Base-by-base conservation (phyloP, 1,284 basidiomycete genomes). In the Garcileccinum viscosum region DNA sequence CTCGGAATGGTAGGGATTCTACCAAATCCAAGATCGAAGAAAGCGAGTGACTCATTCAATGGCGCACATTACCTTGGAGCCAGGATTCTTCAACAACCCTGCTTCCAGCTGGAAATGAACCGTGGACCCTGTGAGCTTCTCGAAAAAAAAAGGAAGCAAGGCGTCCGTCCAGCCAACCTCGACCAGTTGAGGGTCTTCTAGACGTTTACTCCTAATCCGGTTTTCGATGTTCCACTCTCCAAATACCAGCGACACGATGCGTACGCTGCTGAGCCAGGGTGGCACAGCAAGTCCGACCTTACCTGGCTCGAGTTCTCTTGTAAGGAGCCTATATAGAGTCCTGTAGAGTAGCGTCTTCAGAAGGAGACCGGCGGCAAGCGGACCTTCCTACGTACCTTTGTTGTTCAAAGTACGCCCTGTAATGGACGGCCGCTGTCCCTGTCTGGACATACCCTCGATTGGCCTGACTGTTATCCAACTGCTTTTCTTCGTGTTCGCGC, bases 131-230 rank as follows among this genome's bases (percentile, higher is more conserved):
- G 65, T 62, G 50, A 69, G 66, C 15, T 64, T 63, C 7, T 72
- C 70, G 3, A 79, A 73, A 47, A 81, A 80, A 37, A 69, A 64
- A 3, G 78, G 79, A 27, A 80, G 68, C 27, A 60, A n/a, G 56
- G 67, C 65, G 14, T 81, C 80, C 5, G 78, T 81, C 78, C 80
- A 80, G 22, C 80, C 78, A 2, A 71, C 69, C 4, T 75, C 70
- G 42, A 81, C 58, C 4, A 79, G 59, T 5, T 1, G 7, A 5
- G 77, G 78, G 0, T 71, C 67, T 0, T 72, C 33, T 33, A 81
- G 42, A 17, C 80, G 77, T 2, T 65, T 42, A 2, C 4, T n/a
- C 42, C 69, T 73, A 22, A 3, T 60, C 5, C 77, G 72, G 0
- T 72, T 66, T 15, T 79, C 78, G 53, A 64, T 64, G 6, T 32